Percentiles rank a stretch among this genome's conserved stretches.
Conservation (phyloP, 305 asterid species). For the Fraxinus velutina region DNA sequence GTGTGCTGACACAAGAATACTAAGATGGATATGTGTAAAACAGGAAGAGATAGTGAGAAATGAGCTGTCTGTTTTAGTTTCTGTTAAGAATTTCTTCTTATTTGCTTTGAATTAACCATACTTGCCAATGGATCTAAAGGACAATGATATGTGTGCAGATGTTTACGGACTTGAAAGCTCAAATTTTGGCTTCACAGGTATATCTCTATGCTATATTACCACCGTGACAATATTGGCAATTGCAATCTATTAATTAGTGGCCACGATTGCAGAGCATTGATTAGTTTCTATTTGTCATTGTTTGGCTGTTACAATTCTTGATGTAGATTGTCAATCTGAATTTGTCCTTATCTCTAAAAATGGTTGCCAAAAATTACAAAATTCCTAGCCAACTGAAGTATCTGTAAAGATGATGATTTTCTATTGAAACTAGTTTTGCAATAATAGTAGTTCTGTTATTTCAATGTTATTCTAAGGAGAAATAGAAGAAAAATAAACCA, state of each 20-base stretch:
- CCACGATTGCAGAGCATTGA: neutral
- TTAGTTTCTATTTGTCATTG: neutral
- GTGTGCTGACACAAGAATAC: neutral
- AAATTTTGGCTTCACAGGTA: conserved; percentile 85
- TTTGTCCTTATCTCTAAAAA: neutral
- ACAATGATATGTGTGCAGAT: conserved; percentile 52
- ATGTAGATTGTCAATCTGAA: neutral
- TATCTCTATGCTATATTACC: conserved; percentile 1
- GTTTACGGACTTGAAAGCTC: conserved; percentile 77
- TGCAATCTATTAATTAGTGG: neutral
- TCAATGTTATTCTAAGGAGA: neutral
- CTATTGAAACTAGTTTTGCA: neutral
- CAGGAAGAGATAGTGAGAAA: neutral
- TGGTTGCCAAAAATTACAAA: neutral
- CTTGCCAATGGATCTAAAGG: conserved; percentile 20
- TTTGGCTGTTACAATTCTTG: neutral
- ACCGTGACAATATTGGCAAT: neutral
- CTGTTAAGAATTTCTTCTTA: neutral
- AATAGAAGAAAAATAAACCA: neutral
- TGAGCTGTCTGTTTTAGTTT: neutral
- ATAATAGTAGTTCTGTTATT: neutral
- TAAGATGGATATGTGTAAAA: neutral
- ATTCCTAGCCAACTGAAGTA: neutral
- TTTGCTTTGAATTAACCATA: conserved; percentile 16
- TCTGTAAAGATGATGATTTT: neutral